Evolutionary conservation across 2,329 filamentous ascomycete species (phyloP), one percentile per base, ranked within the genome.

Genomic region (Corynespora cassiicola): DNA sequence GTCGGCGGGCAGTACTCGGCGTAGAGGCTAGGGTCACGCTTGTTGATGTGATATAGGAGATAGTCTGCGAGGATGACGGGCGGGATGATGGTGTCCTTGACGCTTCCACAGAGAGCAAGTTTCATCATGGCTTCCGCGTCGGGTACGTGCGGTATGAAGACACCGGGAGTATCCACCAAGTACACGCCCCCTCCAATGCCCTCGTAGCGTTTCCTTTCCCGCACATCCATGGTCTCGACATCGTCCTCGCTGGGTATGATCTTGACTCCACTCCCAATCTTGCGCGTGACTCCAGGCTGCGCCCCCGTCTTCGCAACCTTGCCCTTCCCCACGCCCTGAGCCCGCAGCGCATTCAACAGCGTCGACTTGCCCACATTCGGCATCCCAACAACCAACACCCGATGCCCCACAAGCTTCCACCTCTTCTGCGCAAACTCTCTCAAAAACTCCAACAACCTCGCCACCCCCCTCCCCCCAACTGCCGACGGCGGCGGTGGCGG

Each of bases 361-460:
- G 91, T 90, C 30, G 89, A 95, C 71, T 99, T 99, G 22, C 94
- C 94, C 0, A 96, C 89, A 63, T 99, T 99, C 22, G 94, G 94
- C 91, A 99, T 96, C 38, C 94, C 94, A 10, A 97, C 91, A 1
- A 97, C 82, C 66, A 99, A 80, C 39, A 90, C 81, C 31, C 90
- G 82, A 53, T 90, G 80, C n/a, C 90, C 91, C 6, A 88, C 85
- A n/a, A 97, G 72, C 15, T 80, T 81, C 54, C 83, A 75, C 19
- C 68, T 65, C 17, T 51, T 52, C 38, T 70, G 62, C n/a, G 79
- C 78, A 45, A 79, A 73, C 4, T 70, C 59, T 42, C 77, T 77
- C 38, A 84, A 72, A 39, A 74, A 73, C 1, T 75, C 66, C 18
- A 81, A 66, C n/a, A 82, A 60, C 28, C 62, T 63, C 9, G 21